Evolutionary conservation across 139 green algal species (phyloP).

Genomic region (Chlamydomonas incerta): DNA sequence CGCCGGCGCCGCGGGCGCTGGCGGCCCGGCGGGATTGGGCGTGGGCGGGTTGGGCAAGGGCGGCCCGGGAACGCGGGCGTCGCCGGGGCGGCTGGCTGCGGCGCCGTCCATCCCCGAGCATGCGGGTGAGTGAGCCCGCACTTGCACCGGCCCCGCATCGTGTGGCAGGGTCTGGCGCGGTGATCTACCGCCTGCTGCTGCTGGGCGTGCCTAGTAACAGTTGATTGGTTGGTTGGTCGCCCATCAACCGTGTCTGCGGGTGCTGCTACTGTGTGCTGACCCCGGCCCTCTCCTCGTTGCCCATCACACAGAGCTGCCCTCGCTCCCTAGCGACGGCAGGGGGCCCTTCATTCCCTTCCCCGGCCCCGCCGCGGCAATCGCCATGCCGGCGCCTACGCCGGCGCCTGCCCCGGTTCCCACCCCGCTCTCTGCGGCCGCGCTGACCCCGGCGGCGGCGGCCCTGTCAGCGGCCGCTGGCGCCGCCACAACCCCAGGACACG

Average conservation of each 20-base stretch:
- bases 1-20: neutral
- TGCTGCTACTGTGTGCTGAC: no score
- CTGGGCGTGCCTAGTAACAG: no score
- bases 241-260: no score
- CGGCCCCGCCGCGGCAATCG: neutral
- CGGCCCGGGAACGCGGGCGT: neutral
- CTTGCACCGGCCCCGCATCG: no score
- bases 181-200: no score
- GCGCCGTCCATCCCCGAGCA: conserved; percentile 18
- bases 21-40: neutral
- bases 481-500: no score
- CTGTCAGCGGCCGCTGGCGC: neutral
- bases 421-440: neutral
- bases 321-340: neutral
- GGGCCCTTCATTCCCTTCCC: no score
- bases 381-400: neutral
- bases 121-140: neutral
- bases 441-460: neutral
- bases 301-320: neutral
- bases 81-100: neutral
- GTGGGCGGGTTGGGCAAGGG: neutral
- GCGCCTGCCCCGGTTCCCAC: neutral
- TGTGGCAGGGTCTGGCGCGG: no score
- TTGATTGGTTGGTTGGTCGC: no score
- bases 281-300: no score